Evolutionary conservation across 345 rosid species (phyloP), one percentile per base, ranked within the genome.

Genomic region (Garcia nutans): DNA sequence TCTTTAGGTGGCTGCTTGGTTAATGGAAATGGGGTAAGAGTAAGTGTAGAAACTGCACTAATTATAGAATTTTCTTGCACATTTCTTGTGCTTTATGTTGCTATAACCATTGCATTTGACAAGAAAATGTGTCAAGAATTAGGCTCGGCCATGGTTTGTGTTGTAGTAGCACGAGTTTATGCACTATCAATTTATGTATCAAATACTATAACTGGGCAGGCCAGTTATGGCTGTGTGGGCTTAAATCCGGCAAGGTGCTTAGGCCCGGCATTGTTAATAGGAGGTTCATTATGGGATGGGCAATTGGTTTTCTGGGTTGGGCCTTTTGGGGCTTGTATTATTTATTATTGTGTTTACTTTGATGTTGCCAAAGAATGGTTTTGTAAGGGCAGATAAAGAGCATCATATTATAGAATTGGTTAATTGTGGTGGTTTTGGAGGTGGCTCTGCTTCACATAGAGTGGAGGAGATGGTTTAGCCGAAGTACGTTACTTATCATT

Each of bases 251-350:
- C 86, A 0, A 80, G 85, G 80, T 88, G 91, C 58, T 70, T 88
- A 17, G 89, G 86, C 1, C 85, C 88, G 0, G 88, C 89, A 10
- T 17, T 88, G 2, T 41, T 88, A 26, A 62, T 75, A n/a, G 88
- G 88, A 0, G 92, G 86, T 37, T 73, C 67, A 2, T 73, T 88
- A 9, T 83, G 91, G 91, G 23, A 69, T 8, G 89, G 88, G 13
- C 87, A 82, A 19, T 86, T 87, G 88, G 85, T 88, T 1, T 88
- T 84, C 42, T 86, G 92, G 91, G 75, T 52, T 0, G 89, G 89
- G n/a, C 85, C 89, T 0, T 64, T 74, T 20, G 47, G 57, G n/a
- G 78, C 88, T 60, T 84, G 86, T 3, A 54, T 67, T 13, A 75
- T 79, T 22, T 84, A 81, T 41, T 73, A 82, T 20, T 70, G 74